These are phyloP conservation scores for Pichia terricola DNA, from an alignment of 1,139 yeast species.

Conservation along the genomic window DNA sequence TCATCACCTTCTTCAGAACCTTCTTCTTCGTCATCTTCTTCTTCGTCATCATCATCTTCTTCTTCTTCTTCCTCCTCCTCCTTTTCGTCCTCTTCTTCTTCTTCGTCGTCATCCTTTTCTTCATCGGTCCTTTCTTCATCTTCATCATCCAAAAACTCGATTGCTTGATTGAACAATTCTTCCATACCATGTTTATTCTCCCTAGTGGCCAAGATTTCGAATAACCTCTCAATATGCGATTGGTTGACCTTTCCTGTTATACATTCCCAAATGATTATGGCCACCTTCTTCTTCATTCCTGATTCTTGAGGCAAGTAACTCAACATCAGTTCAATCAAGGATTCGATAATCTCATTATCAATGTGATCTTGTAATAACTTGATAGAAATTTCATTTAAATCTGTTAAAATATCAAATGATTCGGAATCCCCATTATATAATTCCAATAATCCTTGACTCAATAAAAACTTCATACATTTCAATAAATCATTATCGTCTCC, in stretches of 20 bases:
- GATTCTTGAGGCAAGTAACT: constrained; percentile 70
- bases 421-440: constrained; percentile 71
- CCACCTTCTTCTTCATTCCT: constrained; percentile 58
- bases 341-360: constrained; percentile 27
- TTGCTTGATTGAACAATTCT: constrained; percentile 54
- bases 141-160: constrained; percentile 21
- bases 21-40: constrained; percentile 25
- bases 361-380: constrained; percentile 26
- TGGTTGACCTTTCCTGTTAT: constrained; percentile 32
- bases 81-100: constrained; percentile 28
- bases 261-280: constrained; percentile 69
- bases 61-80: constrained; percentile 26
- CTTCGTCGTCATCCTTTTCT: constrained; percentile 26
- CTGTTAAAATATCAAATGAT: constrained; percentile 66
- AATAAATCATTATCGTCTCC: not conserved
- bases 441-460: constrained; percentile 72
- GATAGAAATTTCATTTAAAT: constrained; percentile 36
- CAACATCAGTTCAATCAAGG: constrained; percentile 71
- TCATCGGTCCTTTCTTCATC: constrained; percentile 25
- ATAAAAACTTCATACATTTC: constrained; percentile 53
- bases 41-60: constrained; percentile 29
- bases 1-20: constrained; percentile 28
- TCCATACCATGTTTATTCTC: constrained; percentile 82
- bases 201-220: constrained; percentile 59
- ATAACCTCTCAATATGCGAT: constrained; percentile 47